A percentile compares a stretch with the other conserved stretches of the same genome.
phyloP scores from a whole-genome alignment of 331 rosid genomes.

The Cydonia oblonga region DNA sequence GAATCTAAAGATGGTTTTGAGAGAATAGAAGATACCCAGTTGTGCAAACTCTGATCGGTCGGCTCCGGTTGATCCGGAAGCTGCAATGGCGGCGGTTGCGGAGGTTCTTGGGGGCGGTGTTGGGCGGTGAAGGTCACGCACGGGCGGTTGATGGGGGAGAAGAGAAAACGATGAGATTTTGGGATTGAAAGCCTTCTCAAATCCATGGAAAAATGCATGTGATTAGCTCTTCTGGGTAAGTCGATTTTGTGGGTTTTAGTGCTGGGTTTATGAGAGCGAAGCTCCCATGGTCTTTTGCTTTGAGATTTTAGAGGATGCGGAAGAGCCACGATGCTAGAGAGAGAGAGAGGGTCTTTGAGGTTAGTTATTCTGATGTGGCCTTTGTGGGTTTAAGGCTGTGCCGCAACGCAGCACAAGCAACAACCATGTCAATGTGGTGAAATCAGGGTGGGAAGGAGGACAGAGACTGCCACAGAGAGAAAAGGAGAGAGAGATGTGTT shows the following conservation, averaged over 20 bases:
- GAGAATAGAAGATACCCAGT: constrained; percentile 44
- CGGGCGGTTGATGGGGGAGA: constrained; percentile 28
- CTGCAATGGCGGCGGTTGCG: constrained; percentile 20
- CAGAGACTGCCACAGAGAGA: not conserved
- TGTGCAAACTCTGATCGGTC: constrained; percentile 10
- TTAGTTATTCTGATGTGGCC: not conserved
- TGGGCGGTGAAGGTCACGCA: constrained; percentile 31
- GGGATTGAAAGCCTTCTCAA: constrained; percentile 24
- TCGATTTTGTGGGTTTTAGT: not conserved
- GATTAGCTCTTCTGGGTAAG: not conserved
- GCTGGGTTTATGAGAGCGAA: not conserved
- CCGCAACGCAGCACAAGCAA: not conserved
- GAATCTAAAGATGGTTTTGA: constrained; percentile 39
- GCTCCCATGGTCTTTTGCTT: not conserved
- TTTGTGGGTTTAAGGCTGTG: not conserved
- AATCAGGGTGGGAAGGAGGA: not conserved
- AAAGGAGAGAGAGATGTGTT: not conserved
- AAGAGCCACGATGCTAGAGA: not conserved
- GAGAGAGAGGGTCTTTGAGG: not conserved
- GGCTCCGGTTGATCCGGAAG: constrained; percentile 8
- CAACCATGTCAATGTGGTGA: not conserved
- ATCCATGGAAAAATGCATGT: constrained; percentile 29
- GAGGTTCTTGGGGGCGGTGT: constrained; percentile 21
- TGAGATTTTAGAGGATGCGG: not conserved
- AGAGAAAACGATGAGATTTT: constrained; percentile 15